Evolutionary conservation across 1,284 basidiomycete genomes (phyloP).

Genomic region (Chondrostereum purpureum): DNA sequence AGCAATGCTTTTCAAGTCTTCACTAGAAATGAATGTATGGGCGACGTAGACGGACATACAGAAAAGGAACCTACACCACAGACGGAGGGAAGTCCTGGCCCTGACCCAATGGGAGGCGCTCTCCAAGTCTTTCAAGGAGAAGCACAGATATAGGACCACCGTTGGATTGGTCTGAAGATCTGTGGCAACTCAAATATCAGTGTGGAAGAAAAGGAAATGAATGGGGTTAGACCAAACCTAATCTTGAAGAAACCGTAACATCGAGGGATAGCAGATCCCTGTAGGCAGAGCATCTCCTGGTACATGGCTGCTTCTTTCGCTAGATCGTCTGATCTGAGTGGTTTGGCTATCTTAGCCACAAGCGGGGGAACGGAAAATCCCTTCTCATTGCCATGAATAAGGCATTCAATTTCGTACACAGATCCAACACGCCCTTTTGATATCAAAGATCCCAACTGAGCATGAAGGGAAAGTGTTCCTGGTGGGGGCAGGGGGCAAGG

Average conservation of each 20-base stretch:
- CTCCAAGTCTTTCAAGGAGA: background rate
- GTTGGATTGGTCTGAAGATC: background rate
- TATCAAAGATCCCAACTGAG: background rate
- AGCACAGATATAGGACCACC: background rate
- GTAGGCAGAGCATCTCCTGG: constrained; percentile 22
- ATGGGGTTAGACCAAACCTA: too few relatives aligned
- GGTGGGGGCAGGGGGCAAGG: background rate
- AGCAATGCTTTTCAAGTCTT: background rate
- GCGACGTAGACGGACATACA: too few relatives aligned
- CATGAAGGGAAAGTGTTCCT: background rate
- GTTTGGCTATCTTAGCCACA: constrained; percentile 15
- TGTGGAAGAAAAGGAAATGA: background rate
- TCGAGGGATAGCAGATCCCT: constrained; percentile 15
- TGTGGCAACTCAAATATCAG: too few relatives aligned
- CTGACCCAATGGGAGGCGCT: background rate
- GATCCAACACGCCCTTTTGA: background rate
- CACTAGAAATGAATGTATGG: too few relatives aligned
- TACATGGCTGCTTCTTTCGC: constrained; percentile 26
- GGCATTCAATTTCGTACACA: background rate
- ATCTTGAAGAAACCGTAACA: background rate
- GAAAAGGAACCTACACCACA: too few relatives aligned
- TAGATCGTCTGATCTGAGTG: constrained; percentile 26
- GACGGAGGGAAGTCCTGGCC: too few relatives aligned
- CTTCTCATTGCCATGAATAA: background rate
- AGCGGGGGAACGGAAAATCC: background rate